phyloP scores from a whole-genome alignment of 345 rosid species.

The Salix viminalis region DNA sequence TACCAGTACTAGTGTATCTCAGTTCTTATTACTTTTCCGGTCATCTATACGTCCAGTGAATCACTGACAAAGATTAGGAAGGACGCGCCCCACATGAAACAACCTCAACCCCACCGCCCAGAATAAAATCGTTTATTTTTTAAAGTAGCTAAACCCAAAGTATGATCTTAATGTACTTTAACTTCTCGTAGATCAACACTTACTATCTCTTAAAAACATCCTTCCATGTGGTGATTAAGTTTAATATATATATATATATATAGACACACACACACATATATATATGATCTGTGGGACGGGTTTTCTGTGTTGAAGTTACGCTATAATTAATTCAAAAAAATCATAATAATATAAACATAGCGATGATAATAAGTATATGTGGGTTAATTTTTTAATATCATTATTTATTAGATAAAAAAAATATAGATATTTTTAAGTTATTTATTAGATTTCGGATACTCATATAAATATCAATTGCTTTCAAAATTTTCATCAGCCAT shows the following conservation, averaged over 20 bases:
- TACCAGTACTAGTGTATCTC: neutral
- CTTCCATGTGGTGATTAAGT: neutral
- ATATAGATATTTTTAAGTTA: too few species aligned
- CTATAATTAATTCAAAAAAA: too few species aligned
- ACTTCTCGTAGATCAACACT: neutral
- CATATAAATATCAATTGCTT: too few species aligned
- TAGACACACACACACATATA: fast-evolving
- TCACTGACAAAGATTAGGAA: neutral
- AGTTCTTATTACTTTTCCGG: neutral
- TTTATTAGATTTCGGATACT: too few species aligned
- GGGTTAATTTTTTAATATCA: too few species aligned
- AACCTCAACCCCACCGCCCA: too few species aligned
- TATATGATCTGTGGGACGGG: too few species aligned
- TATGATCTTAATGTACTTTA: neutral
- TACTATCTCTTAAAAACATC: neutral
- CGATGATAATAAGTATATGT: too few species aligned
- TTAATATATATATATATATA: too few species aligned
- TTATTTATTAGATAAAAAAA: too few species aligned
- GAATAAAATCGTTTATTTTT: neutral
- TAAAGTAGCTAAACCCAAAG: neutral
- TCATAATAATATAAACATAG: too few species aligned
- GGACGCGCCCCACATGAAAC: neutral
- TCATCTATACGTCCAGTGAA: neutral
- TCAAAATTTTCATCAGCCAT: too few species aligned
- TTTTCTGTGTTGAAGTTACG: neutral